These are phyloP conservation scores for Schizosaccharomyces lindneri DNA, from an alignment of 805 yeast genomes.

Conservation along the genomic window DNA sequence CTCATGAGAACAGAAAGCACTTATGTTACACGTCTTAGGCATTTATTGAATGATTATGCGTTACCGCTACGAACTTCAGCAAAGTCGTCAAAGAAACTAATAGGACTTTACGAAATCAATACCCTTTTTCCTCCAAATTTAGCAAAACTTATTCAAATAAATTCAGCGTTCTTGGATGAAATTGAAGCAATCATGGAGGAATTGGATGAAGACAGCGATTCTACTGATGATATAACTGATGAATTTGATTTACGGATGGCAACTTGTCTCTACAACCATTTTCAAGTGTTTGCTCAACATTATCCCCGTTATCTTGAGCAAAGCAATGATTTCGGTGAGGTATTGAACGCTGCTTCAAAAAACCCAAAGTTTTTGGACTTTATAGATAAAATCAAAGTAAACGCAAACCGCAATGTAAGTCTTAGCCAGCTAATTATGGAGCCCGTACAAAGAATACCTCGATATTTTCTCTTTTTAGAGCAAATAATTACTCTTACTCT, in stretches of 20 bases:
- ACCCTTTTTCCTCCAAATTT: neutral
- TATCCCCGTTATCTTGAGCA: constrained; percentile 1
- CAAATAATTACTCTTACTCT: neutral
- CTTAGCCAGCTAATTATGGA: constrained; percentile 1
- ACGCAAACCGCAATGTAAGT: neutral
- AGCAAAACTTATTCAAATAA: neutral
- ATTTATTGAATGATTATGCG: neutral
- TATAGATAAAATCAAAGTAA: neutral
- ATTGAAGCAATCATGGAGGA: neutral
- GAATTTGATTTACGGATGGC: neutral
- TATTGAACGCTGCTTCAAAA: neutral
- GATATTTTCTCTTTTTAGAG: neutral
- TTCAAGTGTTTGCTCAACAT: neutral
- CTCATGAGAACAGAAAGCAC: neutral
- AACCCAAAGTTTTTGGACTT: neutral
- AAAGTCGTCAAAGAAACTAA: neutral
- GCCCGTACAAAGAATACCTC: constrained; percentile 1
- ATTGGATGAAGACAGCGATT: neutral
- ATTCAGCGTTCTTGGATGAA: neutral
- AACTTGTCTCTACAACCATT: neutral
- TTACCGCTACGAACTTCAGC: neutral
- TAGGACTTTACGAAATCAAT: neutral
- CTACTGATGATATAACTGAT: neutral
- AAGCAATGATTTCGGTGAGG: neutral
- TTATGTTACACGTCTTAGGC: neutral